Base-by-base conservation (phyloP, 2,329 filamentous ascomycete species). In the Calycina herbarum region DNA sequence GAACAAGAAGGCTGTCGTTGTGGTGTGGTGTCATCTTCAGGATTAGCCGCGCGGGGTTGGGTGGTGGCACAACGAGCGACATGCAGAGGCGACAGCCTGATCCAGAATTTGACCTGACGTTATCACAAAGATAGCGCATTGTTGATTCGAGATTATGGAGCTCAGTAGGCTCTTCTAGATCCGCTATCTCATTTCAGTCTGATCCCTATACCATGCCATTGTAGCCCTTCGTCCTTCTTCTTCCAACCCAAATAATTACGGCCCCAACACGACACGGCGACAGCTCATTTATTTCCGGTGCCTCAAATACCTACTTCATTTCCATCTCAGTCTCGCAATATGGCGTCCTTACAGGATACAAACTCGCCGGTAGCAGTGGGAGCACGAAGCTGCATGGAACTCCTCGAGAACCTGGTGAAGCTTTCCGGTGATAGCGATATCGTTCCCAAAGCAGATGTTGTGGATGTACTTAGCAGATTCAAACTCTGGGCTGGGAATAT, bases 341-440 rank as follows among this genome's bases (percentile, higher is more conserved):
- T 54, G 48, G 48, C 48, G 48, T 15, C 48, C 11, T 54, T 8
- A 8, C 20, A 3, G 10, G 20, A 54, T 54, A 1, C 48, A 13
- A 24, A 27, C 48, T 42, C 58, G 58, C 58, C 58, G 4, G 59
- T 67, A 29, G 56, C 57, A 27, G 54, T 42, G 10, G 24, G 59
- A 56, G 58, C 65, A 20, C 62, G 54, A 57, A 67, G 38, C 8
- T 65, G 63, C 42, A 15, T 59, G 20, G 57, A 42, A 7, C 56
- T 65, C 2, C 63, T 65, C 29, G 59, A 33, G 17, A 29, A 20
- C 1, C 29, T 61, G 7, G n/a, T 38, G 31, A 45, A 48, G 58
- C 42, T 62, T 59, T 31, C 59, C 4, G 31, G 15, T 31, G 17
- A 63, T 27, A 45, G 17, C 35, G 6, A 56, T 2, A n/a, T 31